phyloP scores from a whole-genome alignment of 768 basidiomycete species.

The Pisolithus microcarpus region DNA sequence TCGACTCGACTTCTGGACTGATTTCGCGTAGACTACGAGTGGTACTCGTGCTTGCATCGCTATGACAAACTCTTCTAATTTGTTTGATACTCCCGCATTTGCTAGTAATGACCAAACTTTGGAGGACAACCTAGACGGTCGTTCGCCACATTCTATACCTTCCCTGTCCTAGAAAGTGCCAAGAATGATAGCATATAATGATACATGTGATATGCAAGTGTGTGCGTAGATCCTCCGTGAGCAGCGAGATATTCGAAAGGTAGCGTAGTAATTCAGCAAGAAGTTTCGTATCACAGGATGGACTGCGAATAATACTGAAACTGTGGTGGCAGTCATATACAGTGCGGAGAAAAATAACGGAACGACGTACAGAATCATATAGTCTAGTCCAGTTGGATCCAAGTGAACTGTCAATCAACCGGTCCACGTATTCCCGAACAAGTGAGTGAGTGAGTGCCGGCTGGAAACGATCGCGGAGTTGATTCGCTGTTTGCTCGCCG shows the following conservation, averaged over 20 bases:
- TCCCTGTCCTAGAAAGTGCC: not conserved
- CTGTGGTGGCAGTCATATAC: conserved; percentile 30
- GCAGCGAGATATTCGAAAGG: not conserved
- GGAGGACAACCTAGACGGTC: not conserved
- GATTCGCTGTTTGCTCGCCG: conserved; percentile 84
- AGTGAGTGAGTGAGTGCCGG: conserved; percentile 78
- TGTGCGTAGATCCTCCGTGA: not conserved
- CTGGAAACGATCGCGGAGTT: conserved; percentile 90
- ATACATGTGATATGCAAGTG: conserved; percentile 1
- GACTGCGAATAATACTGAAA: conserved; percentile 94
- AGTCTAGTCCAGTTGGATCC: conserved; percentile 93
- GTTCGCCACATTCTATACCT: not conserved
- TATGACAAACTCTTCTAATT: conserved; percentile 57
- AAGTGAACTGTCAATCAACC: conserved; percentile 81
- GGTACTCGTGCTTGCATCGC: conserved; percentile 84
- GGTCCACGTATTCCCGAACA: conserved; percentile 84
- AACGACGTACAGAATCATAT: conserved; percentile 78
- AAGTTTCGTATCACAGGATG: conserved; percentile 46
- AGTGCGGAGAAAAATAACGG: not conserved
- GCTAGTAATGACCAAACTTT: not conserved
- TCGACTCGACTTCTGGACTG: conserved; percentile 1
- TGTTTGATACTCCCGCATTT: not conserved
- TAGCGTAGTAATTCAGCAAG: not conserved
- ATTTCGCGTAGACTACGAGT: conserved; percentile 53
- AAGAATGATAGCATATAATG: not conserved